Base-by-base conservation (phyloP, 352 stramenopile species). In the Globisporangium recalcitrans region DNA sequence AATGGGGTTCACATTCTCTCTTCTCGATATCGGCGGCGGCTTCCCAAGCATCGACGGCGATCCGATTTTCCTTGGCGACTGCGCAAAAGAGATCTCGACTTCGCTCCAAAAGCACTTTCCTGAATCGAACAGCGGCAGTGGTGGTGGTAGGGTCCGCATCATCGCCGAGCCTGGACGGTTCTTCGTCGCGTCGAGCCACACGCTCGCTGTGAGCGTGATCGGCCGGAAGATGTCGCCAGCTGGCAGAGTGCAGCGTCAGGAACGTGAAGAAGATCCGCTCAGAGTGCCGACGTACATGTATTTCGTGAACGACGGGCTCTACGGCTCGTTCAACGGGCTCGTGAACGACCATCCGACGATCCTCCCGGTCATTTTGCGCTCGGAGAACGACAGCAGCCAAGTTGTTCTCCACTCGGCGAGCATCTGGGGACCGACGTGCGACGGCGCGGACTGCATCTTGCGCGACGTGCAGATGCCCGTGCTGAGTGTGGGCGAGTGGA, bases 81-180 rank as follows among this genome's bases (percentile, higher is more conserved):
- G 91, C 60, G 89, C 83, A 7, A 64, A 62, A 27, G 83, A 90
- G 58, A 70, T 96, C 14, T 80, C 87, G 62, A 65, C 65, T 40
- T 85, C 88, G 63, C 71, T 97, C 9, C 73, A 62, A n/a, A 7
- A 71, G 32, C 78, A 93, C 71, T 97, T 97, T 56, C 80, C 87
- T 4, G 60, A 65, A 19, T 62, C 60, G 36, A 90, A 71, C 60
- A 74, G 77, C n/a, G 36, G 36, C 4, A 4, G 34, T 40, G 34
- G 3, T n/a, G 4, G 36, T n/a, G 36, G 36, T 44, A 14, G 14
- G 14, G 78, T 98, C 19, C 78, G 78, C 22, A 81, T 98, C 67
- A 98, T 98, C 69, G 97, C 91, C 42, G 95, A 98, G 73, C 95
- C 95, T 31, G 95, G 94, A n/a, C 89, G 94, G 26, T 98, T 98